Base-by-base conservation (phyloP, 192 early-diverging fungal genomes). In the Coemansia sp. region DNA sequence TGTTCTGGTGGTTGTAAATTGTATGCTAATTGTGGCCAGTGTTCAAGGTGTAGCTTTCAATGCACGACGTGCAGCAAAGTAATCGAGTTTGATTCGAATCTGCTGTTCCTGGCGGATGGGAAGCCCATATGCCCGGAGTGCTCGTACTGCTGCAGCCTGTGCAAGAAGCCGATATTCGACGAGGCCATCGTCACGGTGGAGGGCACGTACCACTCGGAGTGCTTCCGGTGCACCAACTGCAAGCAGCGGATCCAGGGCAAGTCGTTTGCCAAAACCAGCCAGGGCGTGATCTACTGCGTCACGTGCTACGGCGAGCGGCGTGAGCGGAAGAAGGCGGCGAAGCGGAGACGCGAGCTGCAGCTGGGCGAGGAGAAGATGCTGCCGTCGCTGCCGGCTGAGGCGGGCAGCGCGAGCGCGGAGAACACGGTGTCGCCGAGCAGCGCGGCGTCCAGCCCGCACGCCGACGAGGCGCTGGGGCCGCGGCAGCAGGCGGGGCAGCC, bases 171-270 rank as follows among this genome's bases (percentile, higher is more conserved):
- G 17, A 91, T 91, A 47, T 80, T 81, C 4, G 87, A 91, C 51
- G 89, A 91, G 60, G 87, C 89, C n/a, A 88, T 91, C 33, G 86
- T 91, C 65, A 89, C 89, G 6, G 89, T 86, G 5, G 85, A 88
- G 35, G 87, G 86, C 23, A 83, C 89, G 22, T 91, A 89, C 55
- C 89, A 91, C 43, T 82, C 83, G 4, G 87, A 88, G 46, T 91
- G 89, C 51, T 91, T 91, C 66, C 70, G 86, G 15, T 91, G 89
- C 72, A 75, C 82, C 11, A 82, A 80, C 47, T 91, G 89, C 56
- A 77, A 82, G 31, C 72, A 81, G 48, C 80, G 82, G 35, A 91
- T 91, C 53, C 83, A 88, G 41, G 87, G 88, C 56, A 72, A 87
- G 46, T 83, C 86, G 13, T 91, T 86, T 77, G 86, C 87, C 39